Conservation (phyloP, 2,329 filamentous ascomycete species). For the Leptodontidium sp. region DNA sequence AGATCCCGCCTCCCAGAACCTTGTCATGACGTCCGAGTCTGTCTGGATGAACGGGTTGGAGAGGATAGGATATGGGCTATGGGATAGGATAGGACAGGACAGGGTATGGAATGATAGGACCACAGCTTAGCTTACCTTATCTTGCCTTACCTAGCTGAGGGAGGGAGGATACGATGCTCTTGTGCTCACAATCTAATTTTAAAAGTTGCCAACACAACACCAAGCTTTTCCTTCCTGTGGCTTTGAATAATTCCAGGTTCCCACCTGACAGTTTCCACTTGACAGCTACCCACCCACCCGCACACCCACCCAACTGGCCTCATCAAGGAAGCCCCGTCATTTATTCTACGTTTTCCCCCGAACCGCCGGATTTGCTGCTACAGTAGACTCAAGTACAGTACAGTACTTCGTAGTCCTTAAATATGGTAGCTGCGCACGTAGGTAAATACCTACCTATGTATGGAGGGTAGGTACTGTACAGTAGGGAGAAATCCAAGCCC, state of each 20-base stretch:
- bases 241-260: neutral
- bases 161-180: neutral
- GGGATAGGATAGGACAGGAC: too few species aligned
- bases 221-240: neutral
- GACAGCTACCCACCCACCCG: too few species aligned
- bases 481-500: neutral
- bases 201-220: conserved; percentile 10
- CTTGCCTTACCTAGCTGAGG: too few species aligned
- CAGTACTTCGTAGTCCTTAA: too few species aligned
- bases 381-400: too few species aligned
- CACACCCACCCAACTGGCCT: neutral
- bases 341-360: neutral
- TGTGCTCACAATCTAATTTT: conserved; percentile 5
- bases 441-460: too few species aligned
- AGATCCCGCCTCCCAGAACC: neutral
- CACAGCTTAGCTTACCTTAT: too few species aligned
- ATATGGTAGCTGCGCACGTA: too few species aligned
- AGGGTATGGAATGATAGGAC: too few species aligned
- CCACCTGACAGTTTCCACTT: neutral
- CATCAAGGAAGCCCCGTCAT: neutral
- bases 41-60: neutral
- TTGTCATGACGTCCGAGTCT: neutral
- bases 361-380: neutral
- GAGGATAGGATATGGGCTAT: too few species aligned
- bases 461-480: too few species aligned